phyloP scores from a whole-genome alignment of 164 flowering plant genomes.

The Vitis rupestris region DNA sequence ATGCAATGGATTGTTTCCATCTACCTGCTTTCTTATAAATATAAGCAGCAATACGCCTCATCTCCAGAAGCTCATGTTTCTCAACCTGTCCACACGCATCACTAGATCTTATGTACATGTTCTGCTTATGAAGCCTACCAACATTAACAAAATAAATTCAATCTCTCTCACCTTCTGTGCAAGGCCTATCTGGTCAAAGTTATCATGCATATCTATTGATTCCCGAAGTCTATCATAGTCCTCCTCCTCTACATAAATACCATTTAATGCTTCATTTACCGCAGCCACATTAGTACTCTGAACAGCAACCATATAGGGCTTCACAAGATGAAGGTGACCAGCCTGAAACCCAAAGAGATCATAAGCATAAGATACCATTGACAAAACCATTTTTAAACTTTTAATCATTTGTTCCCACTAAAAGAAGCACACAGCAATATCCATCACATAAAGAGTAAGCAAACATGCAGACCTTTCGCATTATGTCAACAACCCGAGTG shows the following conservation, averaged over 20 bases:
- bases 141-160: neutral
- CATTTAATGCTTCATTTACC: constrained; percentile 95
- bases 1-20: constrained; percentile 96
- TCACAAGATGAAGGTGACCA: constrained; percentile 86
- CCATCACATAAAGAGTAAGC: neutral
- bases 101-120: neutral
- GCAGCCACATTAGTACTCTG: constrained; percentile 96
- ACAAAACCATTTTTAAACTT: too few species aligned
- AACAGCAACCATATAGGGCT: constrained; percentile 99
- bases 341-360: constrained; percentile 51
- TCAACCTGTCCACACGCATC: constrained; percentile 63
- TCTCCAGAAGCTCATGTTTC: constrained; percentile 98
- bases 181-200: constrained; percentile 95
- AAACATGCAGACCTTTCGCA: constrained; percentile 72
- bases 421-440: too few species aligned
- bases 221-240: constrained; percentile 94
- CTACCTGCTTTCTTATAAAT: constrained; percentile 97
- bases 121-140: neutral
- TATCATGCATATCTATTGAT: constrained; percentile 93
- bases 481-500: constrained; percentile 96
- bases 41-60: constrained; percentile 98
- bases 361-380: too few species aligned
- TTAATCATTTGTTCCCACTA: too few species aligned
- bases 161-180: constrained; percentile 79
- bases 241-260: constrained; percentile 86